phyloP scores from a whole-genome alignment of 306 rosid genomes.

The Cajanus cajan region DNA sequence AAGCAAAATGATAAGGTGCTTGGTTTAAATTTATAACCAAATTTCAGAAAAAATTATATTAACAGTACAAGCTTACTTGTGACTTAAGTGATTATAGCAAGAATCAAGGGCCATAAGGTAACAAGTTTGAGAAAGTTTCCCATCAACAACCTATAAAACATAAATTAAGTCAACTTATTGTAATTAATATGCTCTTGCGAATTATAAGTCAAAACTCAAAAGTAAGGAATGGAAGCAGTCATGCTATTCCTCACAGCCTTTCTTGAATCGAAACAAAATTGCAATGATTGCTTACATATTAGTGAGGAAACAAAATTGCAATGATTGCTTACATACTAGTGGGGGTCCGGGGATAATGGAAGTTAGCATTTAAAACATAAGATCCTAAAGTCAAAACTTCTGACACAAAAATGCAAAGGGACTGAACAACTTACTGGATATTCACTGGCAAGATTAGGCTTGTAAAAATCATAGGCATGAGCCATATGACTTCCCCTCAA shows the following conservation, averaged over 20 bases:
- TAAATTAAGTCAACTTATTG: slow-evolving; percentile 3
- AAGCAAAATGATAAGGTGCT: slow-evolving; percentile 26
- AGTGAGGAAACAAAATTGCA: slow-evolving; percentile 5
- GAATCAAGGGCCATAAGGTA: slow-evolving; percentile 84
- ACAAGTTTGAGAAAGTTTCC: slow-evolving; percentile 89
- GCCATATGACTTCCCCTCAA: slow-evolving; percentile 82
- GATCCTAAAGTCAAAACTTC: neutral
- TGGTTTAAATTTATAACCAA: neutral
- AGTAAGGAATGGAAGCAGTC: neutral
- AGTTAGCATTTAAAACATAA: neutral
- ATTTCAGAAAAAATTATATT: neutral
- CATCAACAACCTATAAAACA: slow-evolving; percentile 79
- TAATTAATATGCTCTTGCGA: neutral
- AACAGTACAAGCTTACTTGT: slow-evolving; percentile 54
- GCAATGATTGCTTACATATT: neutral
- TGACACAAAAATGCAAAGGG: neutral
- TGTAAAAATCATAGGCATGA: slow-evolving; percentile 88
- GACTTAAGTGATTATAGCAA: slow-evolving; percentile 66
- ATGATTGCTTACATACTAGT: neutral
- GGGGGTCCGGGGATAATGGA: neutral
- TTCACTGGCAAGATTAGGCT: slow-evolving; percentile 96
- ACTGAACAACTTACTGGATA: slow-evolving; percentile 62
- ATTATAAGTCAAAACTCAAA: neutral
- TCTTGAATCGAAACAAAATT: slow-evolving; percentile 6
- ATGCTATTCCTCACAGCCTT: neutral